These are phyloP conservation scores for Paecilomyces sp. DNA, from an alignment of 2,329 filamentous ascomycete genomes.

Conservation along the genomic window DNA sequence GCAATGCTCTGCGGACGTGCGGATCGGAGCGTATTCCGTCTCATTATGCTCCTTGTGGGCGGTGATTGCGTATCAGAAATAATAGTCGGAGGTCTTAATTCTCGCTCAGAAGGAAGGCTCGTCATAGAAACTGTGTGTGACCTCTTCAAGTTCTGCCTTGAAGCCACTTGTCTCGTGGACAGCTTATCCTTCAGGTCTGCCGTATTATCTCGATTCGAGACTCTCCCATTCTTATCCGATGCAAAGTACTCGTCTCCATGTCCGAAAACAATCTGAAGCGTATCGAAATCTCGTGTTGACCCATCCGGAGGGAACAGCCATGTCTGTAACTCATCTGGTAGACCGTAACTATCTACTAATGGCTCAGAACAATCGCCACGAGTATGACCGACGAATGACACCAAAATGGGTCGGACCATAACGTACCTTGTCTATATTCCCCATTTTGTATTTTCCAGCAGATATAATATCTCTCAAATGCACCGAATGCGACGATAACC, in stretches of 20 bases:
- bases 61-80: background rate
- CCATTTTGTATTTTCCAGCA: conserved; percentile 31
- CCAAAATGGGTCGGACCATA: background rate
- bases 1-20: conserved; percentile 5
- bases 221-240: conserved; percentile 29
- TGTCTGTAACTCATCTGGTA: conserved; percentile 22
- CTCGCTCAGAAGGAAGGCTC: background rate
- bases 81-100: conserved; percentile 2
- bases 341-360: conserved; percentile 24
- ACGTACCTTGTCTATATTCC: conserved; percentile 27
- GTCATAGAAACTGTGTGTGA: background rate
- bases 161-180: background rate
- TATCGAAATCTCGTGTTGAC: conserved; percentile 22
- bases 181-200: background rate
- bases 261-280: conserved; percentile 31
- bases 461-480: conserved; percentile 33
- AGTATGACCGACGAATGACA: background rate
- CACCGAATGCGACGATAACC: conserved; percentile 31
- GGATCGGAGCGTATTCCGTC: background rate
- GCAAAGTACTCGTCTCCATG: conserved; percentile 34
- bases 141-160: background rate
- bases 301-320: conserved; percentile 28
- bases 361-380: background rate
- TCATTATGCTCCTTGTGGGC: background rate
- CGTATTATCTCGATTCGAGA: conserved; percentile 20